These are phyloP conservation scores for Leptographium wingfieldii DNA, from an alignment of 2,329 filamentous ascomycete genomes.

Conservation along the genomic window DNA sequence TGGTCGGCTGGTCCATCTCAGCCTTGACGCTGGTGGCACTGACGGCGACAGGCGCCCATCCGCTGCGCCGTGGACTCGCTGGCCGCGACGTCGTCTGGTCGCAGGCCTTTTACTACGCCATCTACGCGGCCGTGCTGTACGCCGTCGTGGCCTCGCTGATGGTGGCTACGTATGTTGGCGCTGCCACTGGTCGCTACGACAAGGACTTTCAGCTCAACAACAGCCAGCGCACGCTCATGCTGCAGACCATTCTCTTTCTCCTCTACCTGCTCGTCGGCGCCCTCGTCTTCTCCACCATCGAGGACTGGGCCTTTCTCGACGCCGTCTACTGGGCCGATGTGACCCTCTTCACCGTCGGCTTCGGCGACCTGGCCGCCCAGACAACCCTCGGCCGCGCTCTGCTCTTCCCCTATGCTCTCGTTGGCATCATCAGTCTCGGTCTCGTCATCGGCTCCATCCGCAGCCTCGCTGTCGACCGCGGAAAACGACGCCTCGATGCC, in stretches of 20 bases:
- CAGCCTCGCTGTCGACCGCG: slow-evolving; percentile 47
- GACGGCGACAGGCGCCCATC: slow-evolving; percentile 50
- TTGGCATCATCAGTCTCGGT: slow-evolving; percentile 61
- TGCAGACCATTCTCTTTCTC: slow-evolving; percentile 80
- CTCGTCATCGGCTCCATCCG: slow-evolving; percentile 28
- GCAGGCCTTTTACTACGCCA: slow-evolving; percentile 77
- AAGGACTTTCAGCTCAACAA: slow-evolving; percentile 68
- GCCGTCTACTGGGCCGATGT: slow-evolving; percentile 70
- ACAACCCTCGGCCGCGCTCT: slow-evolving; percentile 52
- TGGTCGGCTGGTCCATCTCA: slow-evolving; percentile 63
- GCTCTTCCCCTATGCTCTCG: slow-evolving; percentile 70
- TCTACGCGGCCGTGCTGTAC: slow-evolving; percentile 70
- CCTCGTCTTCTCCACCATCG: slow-evolving; percentile 58
- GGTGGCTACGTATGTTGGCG: slow-evolving; percentile 67
- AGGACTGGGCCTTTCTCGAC: slow-evolving; percentile 67
- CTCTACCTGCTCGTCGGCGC: slow-evolving; percentile 70
- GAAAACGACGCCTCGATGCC: slow-evolving; percentile 38
- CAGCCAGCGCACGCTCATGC: slow-evolving; percentile 74
- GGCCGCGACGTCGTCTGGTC: slow-evolving; percentile 40
- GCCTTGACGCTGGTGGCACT: slow-evolving; percentile 55
- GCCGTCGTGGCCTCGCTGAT: slow-evolving; percentile 66
- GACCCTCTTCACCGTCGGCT: slow-evolving; percentile 51
- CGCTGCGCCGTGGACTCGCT: slow-evolving; percentile 21
- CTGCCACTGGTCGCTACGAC: slow-evolving; percentile 54
- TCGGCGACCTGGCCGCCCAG: slow-evolving; percentile 39